Evolutionary conservation across 371 early-diverging fungal species (phyloP), one percentile per base, ranked within the genome.

Genomic region (Rhizopus delemar): DNA sequence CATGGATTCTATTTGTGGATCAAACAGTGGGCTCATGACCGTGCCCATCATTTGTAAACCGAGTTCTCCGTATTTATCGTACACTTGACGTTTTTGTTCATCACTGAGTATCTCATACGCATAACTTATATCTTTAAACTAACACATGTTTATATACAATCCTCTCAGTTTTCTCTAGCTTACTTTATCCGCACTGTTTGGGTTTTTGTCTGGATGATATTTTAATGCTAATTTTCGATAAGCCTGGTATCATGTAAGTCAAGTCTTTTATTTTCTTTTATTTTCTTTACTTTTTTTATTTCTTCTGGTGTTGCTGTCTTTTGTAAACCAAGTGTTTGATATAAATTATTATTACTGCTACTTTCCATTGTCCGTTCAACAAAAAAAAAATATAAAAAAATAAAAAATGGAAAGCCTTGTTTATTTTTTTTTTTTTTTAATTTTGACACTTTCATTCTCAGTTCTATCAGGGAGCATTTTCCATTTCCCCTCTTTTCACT

Each of bases 61-160:
- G 36, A 87, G 77, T 62, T 94, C 93, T 36, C 97, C 96, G 70
- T 94, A 91, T 46, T 81, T 82, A 77, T 95, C 94, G 69, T 95
- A 94, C 8, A 90, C 81, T 41, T 78, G 69, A 46, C 93, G 84
- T 70, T 90, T 91, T 49, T 93, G 86, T 41, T 86, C 84, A 61
- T 93, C 91, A 34, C 87, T 77, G 53, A 75, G 53, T 31, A 79
- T 70, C 52, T 90, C 90, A 70, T 93, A 94, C 31, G 94, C 94
- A 56, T 84, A 78, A 45, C 84, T 85, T 56, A 93, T 88, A 28
- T 84, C 85, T 66, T 87, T 86, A 70, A 91, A 92, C 83, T 86
- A 52, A 8, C 22, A 22, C 22, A 22, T 22, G 22, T 22, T 22
- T 22, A 22, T 22, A 22, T 22, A 22, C 22, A 22, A 22, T 22